phyloP scores from a whole-genome alignment of 192 early-diverging fungal genomes.

The Coemansia sp. region DNA sequence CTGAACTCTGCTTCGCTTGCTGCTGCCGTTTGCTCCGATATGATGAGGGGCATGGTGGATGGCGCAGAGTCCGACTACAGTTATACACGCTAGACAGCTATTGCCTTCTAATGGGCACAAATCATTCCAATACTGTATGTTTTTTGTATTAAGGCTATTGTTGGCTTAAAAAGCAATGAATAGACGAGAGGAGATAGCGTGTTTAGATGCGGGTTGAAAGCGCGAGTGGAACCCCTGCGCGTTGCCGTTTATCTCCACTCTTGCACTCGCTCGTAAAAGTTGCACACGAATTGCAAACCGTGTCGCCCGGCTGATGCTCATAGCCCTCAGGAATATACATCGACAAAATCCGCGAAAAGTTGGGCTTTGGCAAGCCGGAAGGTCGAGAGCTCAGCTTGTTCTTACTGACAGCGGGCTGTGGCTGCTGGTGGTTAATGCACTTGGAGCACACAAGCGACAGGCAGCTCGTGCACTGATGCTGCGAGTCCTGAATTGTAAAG shows the following conservation, averaged over 20 bases:
- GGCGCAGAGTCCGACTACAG: constrained; percentile 12
- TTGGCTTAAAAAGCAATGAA: no score
- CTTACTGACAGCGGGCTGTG: neutral
- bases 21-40: constrained; percentile 18
- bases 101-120: no score
- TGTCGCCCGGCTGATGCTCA: constrained; percentile 16
- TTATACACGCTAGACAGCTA: neutral
- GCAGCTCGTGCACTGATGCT: constrained; percentile 49
- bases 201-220: neutral
- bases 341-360: constrained; percentile 25
- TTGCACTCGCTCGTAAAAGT: constrained; percentile 7
- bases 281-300: constrained; percentile 38
- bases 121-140: no score
- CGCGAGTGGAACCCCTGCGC: neutral
- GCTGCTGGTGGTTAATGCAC: constrained; percentile 19
- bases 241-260: neutral
- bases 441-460: constrained; percentile 37
- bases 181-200: no score
- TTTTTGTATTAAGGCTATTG: no score
- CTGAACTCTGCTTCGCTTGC: constrained; percentile 33
- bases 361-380: neutral
- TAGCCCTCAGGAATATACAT: constrained; percentile 44
- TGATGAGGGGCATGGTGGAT: constrained; percentile 10
- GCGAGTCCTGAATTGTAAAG: constrained; percentile 28
- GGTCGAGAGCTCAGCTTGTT: neutral